Percentiles rank a stretch among this genome's conserved stretches.
phyloP scores from a whole-genome alignment of 2,329 filamentous ascomycete species.

The Remersonia thermophila region DNA sequence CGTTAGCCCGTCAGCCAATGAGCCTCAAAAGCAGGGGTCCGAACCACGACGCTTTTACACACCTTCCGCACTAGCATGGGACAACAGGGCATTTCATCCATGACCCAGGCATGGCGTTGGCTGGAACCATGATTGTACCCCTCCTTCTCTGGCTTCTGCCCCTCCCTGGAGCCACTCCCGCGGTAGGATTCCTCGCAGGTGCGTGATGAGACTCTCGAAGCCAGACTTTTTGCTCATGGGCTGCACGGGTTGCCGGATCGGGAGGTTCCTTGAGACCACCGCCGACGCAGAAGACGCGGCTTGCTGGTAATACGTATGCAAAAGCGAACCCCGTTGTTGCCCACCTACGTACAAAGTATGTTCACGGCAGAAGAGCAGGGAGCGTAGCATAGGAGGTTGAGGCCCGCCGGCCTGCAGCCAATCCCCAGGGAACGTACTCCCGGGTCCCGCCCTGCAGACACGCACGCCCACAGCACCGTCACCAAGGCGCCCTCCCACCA shows the following conservation, averaged over 20 bases:
- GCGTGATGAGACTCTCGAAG: background rate
- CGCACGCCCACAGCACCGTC: too few species aligned
- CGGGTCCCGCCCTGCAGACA: too few species aligned
- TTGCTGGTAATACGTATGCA: too few species aligned
- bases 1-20: constrained; percentile 17
- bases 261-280: constrained; percentile 6
- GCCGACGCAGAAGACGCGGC: constrained; percentile 8
- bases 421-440: too few species aligned
- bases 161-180: constrained; percentile 5
- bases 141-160: constrained; percentile 10
- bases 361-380: too few species aligned
- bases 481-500: too few species aligned
- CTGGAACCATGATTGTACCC: constrained; percentile 12
- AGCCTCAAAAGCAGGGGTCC: constrained; percentile 18
- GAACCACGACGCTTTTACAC: constrained; percentile 17
- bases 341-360: too few species aligned
- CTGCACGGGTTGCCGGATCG: constrained; percentile 12
- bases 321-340: too few species aligned
- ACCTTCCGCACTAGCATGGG: constrained; percentile 19
- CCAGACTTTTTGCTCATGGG: background rate
- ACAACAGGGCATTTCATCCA: constrained; percentile 12
- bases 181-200: background rate
- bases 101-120: constrained; percentile 14
- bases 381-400: too few species aligned
- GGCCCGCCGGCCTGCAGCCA: too few species aligned